Conservation (phyloP, 2,329 filamentous ascomycete genomes). For the Alternaria brassicicola region DNA sequence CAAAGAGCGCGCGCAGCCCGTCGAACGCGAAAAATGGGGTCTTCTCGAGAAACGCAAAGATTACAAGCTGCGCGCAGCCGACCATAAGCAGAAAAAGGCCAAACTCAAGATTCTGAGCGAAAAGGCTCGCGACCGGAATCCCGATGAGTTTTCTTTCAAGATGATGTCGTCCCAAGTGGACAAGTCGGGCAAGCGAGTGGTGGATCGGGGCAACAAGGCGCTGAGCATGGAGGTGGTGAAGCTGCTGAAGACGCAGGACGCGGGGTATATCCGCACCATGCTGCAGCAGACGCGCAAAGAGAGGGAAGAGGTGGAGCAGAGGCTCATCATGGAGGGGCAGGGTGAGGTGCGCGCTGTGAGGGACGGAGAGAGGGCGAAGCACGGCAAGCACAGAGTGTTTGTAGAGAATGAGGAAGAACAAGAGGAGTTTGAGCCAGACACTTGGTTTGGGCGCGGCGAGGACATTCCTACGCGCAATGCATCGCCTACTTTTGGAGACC, state of each 20-base stretch:
- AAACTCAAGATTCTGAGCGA: conserved; percentile 64
- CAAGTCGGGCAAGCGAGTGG: conserved; percentile 50
- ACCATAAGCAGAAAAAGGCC: conserved; percentile 67
- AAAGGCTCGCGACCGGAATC: conserved; percentile 66
- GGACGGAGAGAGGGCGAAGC: conserved; percentile 33
- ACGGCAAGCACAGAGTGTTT: conserved; percentile 45
- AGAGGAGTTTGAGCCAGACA: conserved; percentile 49
- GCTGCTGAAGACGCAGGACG: conserved; percentile 70
- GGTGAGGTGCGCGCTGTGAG: conserved; percentile 50
- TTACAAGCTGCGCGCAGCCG: conserved; percentile 68
- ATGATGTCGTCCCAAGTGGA: conserved; percentile 64
- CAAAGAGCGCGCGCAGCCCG: conserved; percentile 85
- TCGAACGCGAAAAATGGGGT: conserved; percentile 83
- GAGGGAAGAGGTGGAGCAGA: conserved; percentile 56
- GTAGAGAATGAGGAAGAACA: conserved; percentile 52
- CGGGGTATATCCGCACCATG: conserved; percentile 65
- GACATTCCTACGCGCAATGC: conserved; percentile 28
- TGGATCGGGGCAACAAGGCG: conserved; percentile 54
- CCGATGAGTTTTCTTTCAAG: conserved; percentile 69
- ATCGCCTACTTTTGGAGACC: conserved; percentile 35
- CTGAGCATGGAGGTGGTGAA: conserved; percentile 64
- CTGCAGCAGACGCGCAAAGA: conserved; percentile 62
- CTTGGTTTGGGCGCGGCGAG: conserved; percentile 48
- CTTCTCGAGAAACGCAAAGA: conserved; percentile 95
- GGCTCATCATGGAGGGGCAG: conserved; percentile 46